phyloP scores from a whole-genome alignment of 2,329 filamentous ascomycete genomes.

The Alternaria sp. region DNA sequence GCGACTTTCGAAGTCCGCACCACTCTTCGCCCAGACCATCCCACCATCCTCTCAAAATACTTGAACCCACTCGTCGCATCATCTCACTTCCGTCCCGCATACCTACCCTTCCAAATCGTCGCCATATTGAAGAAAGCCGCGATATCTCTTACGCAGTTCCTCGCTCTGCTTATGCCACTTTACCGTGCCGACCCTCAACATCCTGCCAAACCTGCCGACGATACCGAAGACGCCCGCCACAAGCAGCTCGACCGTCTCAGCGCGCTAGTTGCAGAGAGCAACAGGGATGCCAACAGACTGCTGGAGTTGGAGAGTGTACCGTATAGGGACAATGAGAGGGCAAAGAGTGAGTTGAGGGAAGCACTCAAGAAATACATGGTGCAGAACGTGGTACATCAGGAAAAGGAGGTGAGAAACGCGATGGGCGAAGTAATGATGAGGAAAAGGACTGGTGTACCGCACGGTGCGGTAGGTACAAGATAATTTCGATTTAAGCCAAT shows the following conservation, averaged over 20 bases:
- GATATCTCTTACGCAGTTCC: constrained; percentile 66
- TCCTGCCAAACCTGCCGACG: constrained; percentile 31
- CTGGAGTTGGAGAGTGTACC: constrained; percentile 82
- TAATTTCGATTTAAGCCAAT: neutral
- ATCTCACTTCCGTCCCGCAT: constrained; percentile 63
- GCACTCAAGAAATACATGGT: constrained; percentile 88
- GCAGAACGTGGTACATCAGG: constrained; percentile 76
- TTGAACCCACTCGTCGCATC: constrained; percentile 59
- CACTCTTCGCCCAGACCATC: constrained; percentile 62
- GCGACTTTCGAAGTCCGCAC: constrained; percentile 66
- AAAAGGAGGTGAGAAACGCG: constrained; percentile 82
- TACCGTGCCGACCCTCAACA: constrained; percentile 44
- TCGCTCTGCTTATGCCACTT: constrained; percentile 47
- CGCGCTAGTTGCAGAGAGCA: constrained; percentile 65
- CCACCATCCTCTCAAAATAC: constrained; percentile 55
- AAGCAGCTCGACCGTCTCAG: constrained; percentile 75
- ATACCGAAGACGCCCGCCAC: constrained; percentile 51
- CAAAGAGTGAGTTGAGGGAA: constrained; percentile 67
- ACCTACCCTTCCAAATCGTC: constrained; percentile 86
- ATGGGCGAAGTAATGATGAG: constrained; percentile 72
- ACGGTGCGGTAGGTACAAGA: constrained; percentile 59
- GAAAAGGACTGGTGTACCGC: constrained; percentile 68
- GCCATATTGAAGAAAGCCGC: constrained; percentile 76
- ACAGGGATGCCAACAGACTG: constrained; percentile 74
- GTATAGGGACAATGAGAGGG: constrained; percentile 74